Conservation (phyloP, 108 stramenopile species). For the Cyclotella choctawhatcheeana region DNA sequence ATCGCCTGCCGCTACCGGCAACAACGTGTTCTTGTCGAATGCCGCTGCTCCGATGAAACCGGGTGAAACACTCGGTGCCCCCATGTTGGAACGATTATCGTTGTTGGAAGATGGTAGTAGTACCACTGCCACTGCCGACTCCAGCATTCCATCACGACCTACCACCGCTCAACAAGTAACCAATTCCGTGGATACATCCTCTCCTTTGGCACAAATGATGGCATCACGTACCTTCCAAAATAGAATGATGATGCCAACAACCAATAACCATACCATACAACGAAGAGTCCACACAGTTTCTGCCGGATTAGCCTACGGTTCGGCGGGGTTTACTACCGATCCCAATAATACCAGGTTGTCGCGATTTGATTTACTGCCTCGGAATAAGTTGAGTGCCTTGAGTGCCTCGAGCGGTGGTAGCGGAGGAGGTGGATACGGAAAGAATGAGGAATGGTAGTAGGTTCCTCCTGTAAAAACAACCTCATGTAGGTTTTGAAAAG, state of each 20-base stretch:
- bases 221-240: background rate
- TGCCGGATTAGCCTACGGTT: constrained; percentile 42
- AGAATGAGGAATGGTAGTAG: constrained; percentile 37
- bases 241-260: background rate
- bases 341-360: constrained; percentile 18
- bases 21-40: no score
- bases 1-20: no score
- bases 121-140: background rate
- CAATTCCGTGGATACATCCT: background rate
- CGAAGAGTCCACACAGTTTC: background rate
- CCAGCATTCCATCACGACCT: background rate
- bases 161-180: background rate
- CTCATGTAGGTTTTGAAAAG: no score
- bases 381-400: constrained; percentile 2
- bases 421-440: constrained; percentile 15
- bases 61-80: constrained; percentile 27
- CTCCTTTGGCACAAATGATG: constrained; percentile 44
- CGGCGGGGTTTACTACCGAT: constrained; percentile 14
- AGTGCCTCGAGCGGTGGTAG: constrained; percentile 14
- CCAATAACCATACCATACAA: background rate
- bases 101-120: background rate
- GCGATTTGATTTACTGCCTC: constrained; percentile 16
- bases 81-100: constrained; percentile 24
- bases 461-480: no score
- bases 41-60: no score